A percentile compares a stretch with the other conserved stretches of the same genome.
These are phyloP conservation scores for Rhodamnia rubescens DNA, from an alignment of 345 rosid genomes.

Conservation along the genomic window DNA sequence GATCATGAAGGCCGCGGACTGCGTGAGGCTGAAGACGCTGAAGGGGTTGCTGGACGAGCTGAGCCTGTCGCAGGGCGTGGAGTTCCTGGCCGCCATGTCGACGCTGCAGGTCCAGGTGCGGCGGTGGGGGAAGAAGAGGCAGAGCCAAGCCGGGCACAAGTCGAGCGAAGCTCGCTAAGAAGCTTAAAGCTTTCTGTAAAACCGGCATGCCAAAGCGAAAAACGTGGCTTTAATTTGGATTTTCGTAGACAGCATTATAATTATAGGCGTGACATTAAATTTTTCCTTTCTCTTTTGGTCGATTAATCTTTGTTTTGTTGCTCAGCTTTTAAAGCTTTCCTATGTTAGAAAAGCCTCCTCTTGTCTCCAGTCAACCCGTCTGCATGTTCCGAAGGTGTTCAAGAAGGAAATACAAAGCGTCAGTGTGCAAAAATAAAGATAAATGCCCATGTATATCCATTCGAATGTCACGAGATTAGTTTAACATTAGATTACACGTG, in stretches of 20 bases:
- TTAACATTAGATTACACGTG: no score
- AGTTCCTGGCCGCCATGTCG: slow-evolving; percentile 44
- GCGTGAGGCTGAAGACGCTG: slow-evolving; percentile 66
- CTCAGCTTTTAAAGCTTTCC: background rate
- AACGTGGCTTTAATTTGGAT: background rate
- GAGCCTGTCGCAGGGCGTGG: slow-evolving; percentile 43
- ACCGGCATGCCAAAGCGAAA: no score
- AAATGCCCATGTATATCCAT: no score
- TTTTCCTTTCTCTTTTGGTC: no score
- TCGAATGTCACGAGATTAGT: no score
- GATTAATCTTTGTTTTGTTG: background rate
- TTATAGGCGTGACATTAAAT: background rate
- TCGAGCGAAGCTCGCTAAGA: background rate
- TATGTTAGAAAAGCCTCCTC: background rate
- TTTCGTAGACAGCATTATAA: background rate
- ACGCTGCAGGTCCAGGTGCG: slow-evolving; percentile 48
- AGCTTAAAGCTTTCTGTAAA: background rate
- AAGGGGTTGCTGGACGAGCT: slow-evolving; percentile 61
- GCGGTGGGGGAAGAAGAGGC: slow-evolving; percentile 26
- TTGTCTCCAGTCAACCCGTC: no score
- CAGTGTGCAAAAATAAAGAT: background rate
- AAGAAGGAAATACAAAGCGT: background rate
- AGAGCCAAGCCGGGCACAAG: background rate
- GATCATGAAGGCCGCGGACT: slow-evolving; percentile 73
- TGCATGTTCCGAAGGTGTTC: background rate